Conservation (phyloP, 169 alveolate species). For the Plasmodium knowlesi region DNA sequence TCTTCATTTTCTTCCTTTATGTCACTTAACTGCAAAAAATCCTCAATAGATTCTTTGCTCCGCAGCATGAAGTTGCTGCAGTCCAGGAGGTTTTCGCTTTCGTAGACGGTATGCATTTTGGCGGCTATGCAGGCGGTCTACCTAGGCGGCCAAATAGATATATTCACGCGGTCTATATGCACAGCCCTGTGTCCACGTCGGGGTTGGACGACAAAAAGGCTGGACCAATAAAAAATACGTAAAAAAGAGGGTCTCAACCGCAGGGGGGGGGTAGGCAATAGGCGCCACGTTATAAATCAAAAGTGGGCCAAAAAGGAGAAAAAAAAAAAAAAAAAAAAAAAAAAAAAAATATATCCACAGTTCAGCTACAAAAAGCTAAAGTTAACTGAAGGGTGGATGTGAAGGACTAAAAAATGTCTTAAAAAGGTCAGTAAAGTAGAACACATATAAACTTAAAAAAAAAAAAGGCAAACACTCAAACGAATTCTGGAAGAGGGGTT, state of each 20-base stretch:
- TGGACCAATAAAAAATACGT: background rate
- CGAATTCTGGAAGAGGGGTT: background rate
- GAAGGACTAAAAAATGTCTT: background rate
- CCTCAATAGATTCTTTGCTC: conserved; percentile 35
- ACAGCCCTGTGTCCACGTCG: background rate
- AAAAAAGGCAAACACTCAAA: background rate
- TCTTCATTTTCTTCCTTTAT: conserved; percentile 65
- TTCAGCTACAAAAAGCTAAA: background rate
- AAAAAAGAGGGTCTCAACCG: background rate
- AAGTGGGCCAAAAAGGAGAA: background rate
- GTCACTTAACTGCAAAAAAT: conserved; percentile 33
- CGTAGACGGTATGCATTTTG: conserved; percentile 62
- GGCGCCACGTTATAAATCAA: background rate
- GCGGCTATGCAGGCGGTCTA: background rate
- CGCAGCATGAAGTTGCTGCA: conserved; percentile 45
- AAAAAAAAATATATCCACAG: too few species aligned
- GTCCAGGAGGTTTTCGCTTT: conserved; percentile 50
- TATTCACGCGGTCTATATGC: background rate
- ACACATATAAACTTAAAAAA: background rate
- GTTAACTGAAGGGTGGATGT: background rate
- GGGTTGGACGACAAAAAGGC: background rate
- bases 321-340: background rate
- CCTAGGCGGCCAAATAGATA: background rate
- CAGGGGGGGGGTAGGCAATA: background rate
- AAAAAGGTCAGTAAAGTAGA: background rate